Percentiles rank a stretch among this genome's conserved stretches.
Conservation (phyloP, 2,329 filamentous ascomycete species). For the Talaromyces sp. region DNA sequence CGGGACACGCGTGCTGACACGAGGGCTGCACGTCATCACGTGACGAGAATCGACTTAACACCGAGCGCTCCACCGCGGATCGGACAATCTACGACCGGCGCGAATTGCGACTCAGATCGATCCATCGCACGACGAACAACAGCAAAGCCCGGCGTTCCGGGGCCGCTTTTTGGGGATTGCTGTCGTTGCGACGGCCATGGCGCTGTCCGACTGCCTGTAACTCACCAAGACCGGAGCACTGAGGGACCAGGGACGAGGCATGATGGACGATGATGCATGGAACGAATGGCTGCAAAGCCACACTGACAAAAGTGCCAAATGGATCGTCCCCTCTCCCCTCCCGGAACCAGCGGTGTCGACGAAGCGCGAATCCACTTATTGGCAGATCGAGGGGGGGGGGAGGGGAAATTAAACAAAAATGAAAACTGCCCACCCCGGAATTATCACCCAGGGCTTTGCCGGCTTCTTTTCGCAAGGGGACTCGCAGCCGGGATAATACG, state of each 20-base stretch:
- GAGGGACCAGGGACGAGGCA: neutral
- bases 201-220: neutral
- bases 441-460: neutral
- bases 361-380: constrained; percentile 15
- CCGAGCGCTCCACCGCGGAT: constrained; percentile 15
- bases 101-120: neutral
- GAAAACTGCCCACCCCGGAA: neutral
- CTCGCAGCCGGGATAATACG: neutral
- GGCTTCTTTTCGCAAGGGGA: neutral
- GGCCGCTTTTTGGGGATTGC: neutral
- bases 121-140: neutral
- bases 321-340: constrained; percentile 15
- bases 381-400: neutral
- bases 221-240: neutral
- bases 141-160: neutral
- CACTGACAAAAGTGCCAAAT: constrained; percentile 8
- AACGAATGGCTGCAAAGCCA: constrained; percentile 18
- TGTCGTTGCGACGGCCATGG: neutral
- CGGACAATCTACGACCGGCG: neutral
- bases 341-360: constrained; percentile 29
- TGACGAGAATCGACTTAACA: constrained; percentile 17
- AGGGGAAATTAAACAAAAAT: neutral
- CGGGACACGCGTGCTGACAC: constrained; percentile 10
- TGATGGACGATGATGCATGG: neutral
- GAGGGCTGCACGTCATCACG: constrained; percentile 26